These are phyloP conservation scores for Beta vulgaris DNA, from an alignment of 148 eudicot genomes.

Conservation along the genomic window DNA sequence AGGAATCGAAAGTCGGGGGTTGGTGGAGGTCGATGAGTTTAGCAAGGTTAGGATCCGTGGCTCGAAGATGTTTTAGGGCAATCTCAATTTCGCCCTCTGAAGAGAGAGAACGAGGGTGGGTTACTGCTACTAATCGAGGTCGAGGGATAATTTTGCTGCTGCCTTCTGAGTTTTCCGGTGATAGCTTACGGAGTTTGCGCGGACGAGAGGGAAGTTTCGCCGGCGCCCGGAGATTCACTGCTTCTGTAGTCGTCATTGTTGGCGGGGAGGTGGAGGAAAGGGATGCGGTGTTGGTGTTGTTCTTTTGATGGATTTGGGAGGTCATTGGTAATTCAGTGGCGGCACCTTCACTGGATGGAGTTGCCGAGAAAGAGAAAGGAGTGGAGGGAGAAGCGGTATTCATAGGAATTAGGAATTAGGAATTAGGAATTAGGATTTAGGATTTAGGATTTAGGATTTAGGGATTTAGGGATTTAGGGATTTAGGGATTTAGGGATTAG, in stretches of 20 bases:
- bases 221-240: constrained; percentile 17
- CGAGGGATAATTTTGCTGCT: constrained; percentile 18
- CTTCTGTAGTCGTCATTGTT: not conserved
- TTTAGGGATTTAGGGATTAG: no score
- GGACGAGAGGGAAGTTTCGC: constrained; percentile 52
- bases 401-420: no score
- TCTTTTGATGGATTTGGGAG: not conserved
- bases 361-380: not conserved
- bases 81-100: constrained; percentile 37
- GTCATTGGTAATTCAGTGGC: not conserved
- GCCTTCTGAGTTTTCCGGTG: constrained; percentile 22
- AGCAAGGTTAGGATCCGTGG: constrained; percentile 39
- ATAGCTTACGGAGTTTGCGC: constrained; percentile 43
- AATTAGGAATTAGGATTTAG: no score
- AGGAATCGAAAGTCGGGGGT: constrained; percentile 46
- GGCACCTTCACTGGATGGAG: not conserved
- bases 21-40: constrained; percentile 33
- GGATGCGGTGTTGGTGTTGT: not conserved
- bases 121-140: not conserved
- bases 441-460: no score
- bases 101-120: constrained; percentile 34
- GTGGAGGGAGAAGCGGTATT: constrained; percentile 5
- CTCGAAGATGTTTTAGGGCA: constrained; percentile 46
- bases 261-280: constrained; percentile 9
- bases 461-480: no score